phyloP scores from a whole-genome alignment of 2,329 filamentous ascomycete genomes.

The Ophiostoma sp. region DNA sequence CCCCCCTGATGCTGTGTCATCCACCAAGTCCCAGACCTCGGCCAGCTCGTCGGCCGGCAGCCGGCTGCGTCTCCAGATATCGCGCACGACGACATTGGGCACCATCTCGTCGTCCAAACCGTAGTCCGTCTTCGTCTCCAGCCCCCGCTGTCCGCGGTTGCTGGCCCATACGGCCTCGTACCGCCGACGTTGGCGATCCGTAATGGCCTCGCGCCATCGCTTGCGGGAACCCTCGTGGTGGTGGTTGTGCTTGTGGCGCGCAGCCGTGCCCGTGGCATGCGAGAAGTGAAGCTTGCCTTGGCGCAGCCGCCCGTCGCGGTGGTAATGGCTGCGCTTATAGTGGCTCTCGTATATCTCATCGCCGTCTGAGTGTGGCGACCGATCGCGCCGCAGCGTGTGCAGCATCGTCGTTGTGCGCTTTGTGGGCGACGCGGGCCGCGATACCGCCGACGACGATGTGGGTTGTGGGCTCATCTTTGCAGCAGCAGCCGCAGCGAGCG shows the following conservation, averaged over 20 bases:
- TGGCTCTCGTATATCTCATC: slow-evolving; percentile 24
- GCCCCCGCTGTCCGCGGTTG: slow-evolving; percentile 55
- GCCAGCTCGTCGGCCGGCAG: slow-evolving; percentile 63
- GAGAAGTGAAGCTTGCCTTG: slow-evolving; percentile 29
- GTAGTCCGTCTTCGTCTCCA: slow-evolving; percentile 5
- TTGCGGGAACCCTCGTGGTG: slow-evolving; percentile 71
- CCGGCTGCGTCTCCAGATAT: slow-evolving; percentile 69
- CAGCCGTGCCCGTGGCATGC: slow-evolving; percentile 30
- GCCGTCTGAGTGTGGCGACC: slow-evolving; percentile 38
- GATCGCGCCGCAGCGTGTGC: slow-evolving; percentile 59
- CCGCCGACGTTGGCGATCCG: slow-evolving; percentile 64
- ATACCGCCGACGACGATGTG: slow-evolving; percentile 34
- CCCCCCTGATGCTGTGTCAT: slow-evolving; percentile 48
- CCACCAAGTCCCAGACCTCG: slow-evolving; percentile 73
- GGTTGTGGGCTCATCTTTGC: slow-evolving; percentile 4
- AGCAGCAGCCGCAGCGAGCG: slow-evolving; percentile 54
- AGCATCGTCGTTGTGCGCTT: slow-evolving; percentile 43
- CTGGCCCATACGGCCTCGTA: slow-evolving; percentile 84
- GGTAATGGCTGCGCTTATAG: slow-evolving; percentile 26
- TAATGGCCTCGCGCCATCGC: slow-evolving; percentile 71
- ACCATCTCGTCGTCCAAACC: slow-evolving; percentile 45
- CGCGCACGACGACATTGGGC: slow-evolving; percentile 61
- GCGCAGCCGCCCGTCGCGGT: slow-evolving; percentile 38
- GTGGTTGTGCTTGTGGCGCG: slow-evolving; percentile 70
- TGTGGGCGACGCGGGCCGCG: slow-evolving; percentile 3